These are phyloP conservation scores for Ustulina deusta DNA, from an alignment of 2,329 filamentous ascomycete species.

Conservation along the genomic window DNA sequence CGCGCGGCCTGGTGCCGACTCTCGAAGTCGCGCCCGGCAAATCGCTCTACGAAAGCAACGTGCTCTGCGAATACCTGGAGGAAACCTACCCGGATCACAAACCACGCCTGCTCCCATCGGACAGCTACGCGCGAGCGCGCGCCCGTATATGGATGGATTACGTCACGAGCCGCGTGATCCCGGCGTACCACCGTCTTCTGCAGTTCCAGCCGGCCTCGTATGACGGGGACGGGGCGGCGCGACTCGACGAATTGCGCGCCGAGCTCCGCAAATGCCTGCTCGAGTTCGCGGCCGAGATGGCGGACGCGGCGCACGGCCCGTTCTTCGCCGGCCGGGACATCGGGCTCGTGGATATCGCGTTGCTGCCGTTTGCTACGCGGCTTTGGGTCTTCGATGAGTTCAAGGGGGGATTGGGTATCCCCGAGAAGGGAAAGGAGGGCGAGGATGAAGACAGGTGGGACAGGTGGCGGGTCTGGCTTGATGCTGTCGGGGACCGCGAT, in stretches of 20 bases:
- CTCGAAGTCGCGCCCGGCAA: constrained; percentile 55
- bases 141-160: constrained; percentile 69
- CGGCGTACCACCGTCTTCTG: constrained; percentile 62
- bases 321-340: constrained; percentile 65
- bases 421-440: constrained; percentile 59
- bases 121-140: constrained; percentile 64
- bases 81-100: constrained; percentile 62
- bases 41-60: constrained; percentile 67
- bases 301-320: constrained; percentile 60
- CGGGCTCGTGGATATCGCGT: constrained; percentile 64
- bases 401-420: constrained; percentile 66
- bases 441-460: constrained; percentile 63
- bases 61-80: constrained; percentile 71
- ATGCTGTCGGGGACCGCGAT: constrained; percentile 59
- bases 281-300: constrained; percentile 64
- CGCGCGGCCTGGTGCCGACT: constrained; percentile 69
- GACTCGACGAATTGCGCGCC: constrained; percentile 54
- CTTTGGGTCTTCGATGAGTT: constrained; percentile 71
- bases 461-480: constrained; percentile 65
- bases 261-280: constrained; percentile 65
- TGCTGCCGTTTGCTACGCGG: constrained; percentile 67
- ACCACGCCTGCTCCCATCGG: constrained; percentile 54
- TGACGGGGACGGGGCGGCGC: constrained; percentile 37
- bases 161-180: constrained; percentile 66
- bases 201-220: constrained; percentile 44